Conservation (phyloP, 805 yeast genomes). For the Blastobotrys peoriensis region DNA sequence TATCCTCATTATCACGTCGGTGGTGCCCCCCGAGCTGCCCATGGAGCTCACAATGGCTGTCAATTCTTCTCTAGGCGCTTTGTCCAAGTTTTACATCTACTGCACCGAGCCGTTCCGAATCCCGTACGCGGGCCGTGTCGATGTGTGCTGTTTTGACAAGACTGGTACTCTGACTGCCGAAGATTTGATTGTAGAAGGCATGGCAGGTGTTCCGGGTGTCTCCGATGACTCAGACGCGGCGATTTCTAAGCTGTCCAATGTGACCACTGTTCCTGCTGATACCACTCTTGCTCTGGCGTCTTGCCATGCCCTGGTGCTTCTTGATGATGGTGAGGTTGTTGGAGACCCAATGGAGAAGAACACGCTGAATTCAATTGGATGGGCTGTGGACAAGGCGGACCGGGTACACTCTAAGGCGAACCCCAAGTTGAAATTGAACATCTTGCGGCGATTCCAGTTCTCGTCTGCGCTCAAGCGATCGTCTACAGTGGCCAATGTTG, state of each 20-base stretch:
- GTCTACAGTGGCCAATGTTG: slow-evolving; percentile 65
- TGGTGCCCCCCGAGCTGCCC: slow-evolving; percentile 97
- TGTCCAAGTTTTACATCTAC: slow-evolving; percentile 80
- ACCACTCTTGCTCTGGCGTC: slow-evolving; percentile 79
- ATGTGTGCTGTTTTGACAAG: slow-evolving; percentile 97
- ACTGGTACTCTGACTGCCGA: slow-evolving; percentile 98
- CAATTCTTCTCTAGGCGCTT: slow-evolving; percentile 80
- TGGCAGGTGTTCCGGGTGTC: slow-evolving; percentile 67
- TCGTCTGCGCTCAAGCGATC: slow-evolving; percentile 95
- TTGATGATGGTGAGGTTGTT: slow-evolving; percentile 95
- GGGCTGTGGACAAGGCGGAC: slow-evolving; percentile 79
- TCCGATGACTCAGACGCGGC: slow-evolving; percentile 33
- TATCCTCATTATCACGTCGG: slow-evolving; percentile 91
- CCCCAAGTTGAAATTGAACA: slow-evolving; percentile 47
- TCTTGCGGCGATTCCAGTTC: slow-evolving; percentile 92
- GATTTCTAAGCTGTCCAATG: slow-evolving; percentile 47
- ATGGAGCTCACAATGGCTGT: slow-evolving; percentile 99
- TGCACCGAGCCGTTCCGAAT: slow-evolving; percentile 99
- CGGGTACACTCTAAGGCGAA: slow-evolving; percentile 46
- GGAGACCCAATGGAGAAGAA: slow-evolving; percentile 99
- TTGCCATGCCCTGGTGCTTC: slow-evolving; percentile 89
- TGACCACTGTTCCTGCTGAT: slow-evolving; percentile 59
- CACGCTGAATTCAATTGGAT: slow-evolving; percentile 78
- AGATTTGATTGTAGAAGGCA: slow-evolving; percentile 91
- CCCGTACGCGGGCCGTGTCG: slow-evolving; percentile 96